Evolutionary conservation across 1,284 basidiomycete species (phyloP), one percentile per base, ranked within the genome.

Genomic region (Fomitiporia mediterranea): DNA sequence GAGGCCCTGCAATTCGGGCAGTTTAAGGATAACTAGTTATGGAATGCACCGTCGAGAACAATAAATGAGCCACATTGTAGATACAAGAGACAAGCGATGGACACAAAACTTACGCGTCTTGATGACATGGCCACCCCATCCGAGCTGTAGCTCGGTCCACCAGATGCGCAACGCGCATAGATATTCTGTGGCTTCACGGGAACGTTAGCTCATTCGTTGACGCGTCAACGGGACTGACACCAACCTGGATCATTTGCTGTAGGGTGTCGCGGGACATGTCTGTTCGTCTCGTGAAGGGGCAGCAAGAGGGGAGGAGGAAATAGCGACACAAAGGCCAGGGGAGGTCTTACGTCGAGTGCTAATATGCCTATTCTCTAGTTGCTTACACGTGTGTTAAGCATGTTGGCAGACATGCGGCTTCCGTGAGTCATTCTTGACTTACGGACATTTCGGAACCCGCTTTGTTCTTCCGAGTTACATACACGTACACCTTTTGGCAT

Each of bases 1-100:
- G 57, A 53, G 15, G 57, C 30, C 27, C 49, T 55, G 49, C 57
- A 59, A 28, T 55, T 55, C 25, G 57, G 57, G 57, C 57, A 59
- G 23, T 38, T 55, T 37, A 59, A 37, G 32, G 53, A 59, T 38
- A 55, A 21, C 57, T 59, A 21, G 48, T 21, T 19, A 53, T 25
- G 35, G 17, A 43, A 15, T 15, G n/a, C 15, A n/a, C n/a, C 21
- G 49, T 34, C 11, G 39, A 9, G 25, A 30, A n/a, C 23, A 44
- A 44, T 44, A 27, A 19, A 27, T 30, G 44, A 30, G 44, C 25
- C 43, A 44, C 43, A 13, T 42, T 39, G 17, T 35, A 25, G 17
- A 23, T 30, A 23, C 49, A 37, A 23, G 21, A 34, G 27, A n/a
- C 15, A 19, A 38, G 42, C 27, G 23, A 55, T 9, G n/a, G 34